These are phyloP conservation scores for Petunia hybrid DNA, from an alignment of 305 asterid species.

Conservation along the genomic window DNA sequence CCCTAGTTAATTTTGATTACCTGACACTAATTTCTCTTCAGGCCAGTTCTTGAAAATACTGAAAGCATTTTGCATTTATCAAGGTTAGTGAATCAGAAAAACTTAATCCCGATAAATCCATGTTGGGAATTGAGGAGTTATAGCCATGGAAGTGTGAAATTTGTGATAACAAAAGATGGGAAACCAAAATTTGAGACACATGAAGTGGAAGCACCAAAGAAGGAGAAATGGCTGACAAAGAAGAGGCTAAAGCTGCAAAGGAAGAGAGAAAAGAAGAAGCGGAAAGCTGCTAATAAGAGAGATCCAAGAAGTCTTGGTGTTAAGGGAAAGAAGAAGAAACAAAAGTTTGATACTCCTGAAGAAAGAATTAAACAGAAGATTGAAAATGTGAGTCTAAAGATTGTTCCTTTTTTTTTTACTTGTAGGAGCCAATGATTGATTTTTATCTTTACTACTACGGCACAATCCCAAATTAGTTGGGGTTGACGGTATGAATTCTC, in stretches of 20 bases:
- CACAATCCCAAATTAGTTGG: neutral
- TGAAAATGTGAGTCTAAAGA: slow-evolving; percentile 52
- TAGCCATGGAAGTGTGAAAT: slow-evolving; percentile 66
- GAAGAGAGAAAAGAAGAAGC: slow-evolving; percentile 67
- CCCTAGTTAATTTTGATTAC: neutral
- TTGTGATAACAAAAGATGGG: slow-evolving; percentile 77
- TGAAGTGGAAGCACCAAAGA: slow-evolving; percentile 78
- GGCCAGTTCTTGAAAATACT: slow-evolving; percentile 45
- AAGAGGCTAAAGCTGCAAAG: slow-evolving; percentile 71
- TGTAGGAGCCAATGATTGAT: neutral
- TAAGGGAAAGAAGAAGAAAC: slow-evolving; percentile 65
- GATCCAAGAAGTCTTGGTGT: slow-evolving; percentile 82
- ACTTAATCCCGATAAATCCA: slow-evolving; percentile 37
- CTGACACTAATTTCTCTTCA: slow-evolving; percentile 2
- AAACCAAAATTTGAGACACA: slow-evolving; percentile 76
- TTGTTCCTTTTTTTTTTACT: slow-evolving; percentile 10
- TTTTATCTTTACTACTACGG: neutral
- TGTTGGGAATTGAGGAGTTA: slow-evolving; percentile 52
- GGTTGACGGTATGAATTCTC: neutral
- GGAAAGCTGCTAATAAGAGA: slow-evolving; percentile 81
- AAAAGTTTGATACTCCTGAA: slow-evolving; percentile 76
- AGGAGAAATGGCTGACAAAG: slow-evolving; percentile 87
- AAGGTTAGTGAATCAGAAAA: slow-evolving; percentile 26
- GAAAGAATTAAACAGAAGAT: slow-evolving; percentile 84
- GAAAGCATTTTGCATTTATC: slow-evolving; percentile 43